Conservation (phyloP, 106 monocot genomes). For the Phalaenopsis equestris region DNA sequence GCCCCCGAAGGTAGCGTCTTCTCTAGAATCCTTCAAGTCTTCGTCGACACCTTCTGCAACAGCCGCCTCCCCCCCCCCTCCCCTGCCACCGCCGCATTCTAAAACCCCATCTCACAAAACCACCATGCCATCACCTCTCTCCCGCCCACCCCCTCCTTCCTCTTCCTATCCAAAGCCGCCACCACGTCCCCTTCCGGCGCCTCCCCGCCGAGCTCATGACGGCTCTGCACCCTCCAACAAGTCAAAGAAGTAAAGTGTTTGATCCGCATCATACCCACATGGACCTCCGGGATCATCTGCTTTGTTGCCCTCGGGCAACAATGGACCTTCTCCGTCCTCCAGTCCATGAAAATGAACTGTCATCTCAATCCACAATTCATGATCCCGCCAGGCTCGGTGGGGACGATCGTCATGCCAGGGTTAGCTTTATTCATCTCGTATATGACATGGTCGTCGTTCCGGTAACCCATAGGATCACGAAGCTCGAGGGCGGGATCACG, state of each 20-base stretch:
- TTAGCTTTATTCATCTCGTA: slow-evolving; percentile 3
- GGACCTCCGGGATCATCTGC: not conserved
- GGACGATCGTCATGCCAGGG: slow-evolving; percentile 28
- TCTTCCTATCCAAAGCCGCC: not conserved
- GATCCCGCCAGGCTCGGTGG: slow-evolving; percentile 17
- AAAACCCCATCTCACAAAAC: not conserved
- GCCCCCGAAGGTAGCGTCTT: slow-evolving; percentile 17
- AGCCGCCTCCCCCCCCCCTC: not conserved
- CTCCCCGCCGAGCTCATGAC: not conserved
- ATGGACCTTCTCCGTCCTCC: not conserved
- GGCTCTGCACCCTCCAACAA: not conserved
- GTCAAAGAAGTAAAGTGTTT: slow-evolving; percentile 3
- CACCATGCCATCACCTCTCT: not conserved
- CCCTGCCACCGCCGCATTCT: not conserved
- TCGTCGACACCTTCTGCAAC: slow-evolving; percentile 2
- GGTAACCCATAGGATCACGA: slow-evolving; percentile 8
- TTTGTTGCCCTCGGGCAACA: not conserved
- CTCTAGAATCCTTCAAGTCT: slow-evolving; percentile 5
- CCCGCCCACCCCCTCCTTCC: not conserved
- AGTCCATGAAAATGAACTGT: not conserved
- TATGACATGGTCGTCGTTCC: slow-evolving; percentile 37
- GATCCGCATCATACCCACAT: not conserved
- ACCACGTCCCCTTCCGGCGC: not conserved
- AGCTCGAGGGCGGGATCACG: slow-evolving; percentile 21
- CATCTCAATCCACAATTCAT: not conserved